These are phyloP conservation scores for Candida nemodendra DNA, from an alignment of 805 yeast species.

Conservation along the genomic window DNA sequence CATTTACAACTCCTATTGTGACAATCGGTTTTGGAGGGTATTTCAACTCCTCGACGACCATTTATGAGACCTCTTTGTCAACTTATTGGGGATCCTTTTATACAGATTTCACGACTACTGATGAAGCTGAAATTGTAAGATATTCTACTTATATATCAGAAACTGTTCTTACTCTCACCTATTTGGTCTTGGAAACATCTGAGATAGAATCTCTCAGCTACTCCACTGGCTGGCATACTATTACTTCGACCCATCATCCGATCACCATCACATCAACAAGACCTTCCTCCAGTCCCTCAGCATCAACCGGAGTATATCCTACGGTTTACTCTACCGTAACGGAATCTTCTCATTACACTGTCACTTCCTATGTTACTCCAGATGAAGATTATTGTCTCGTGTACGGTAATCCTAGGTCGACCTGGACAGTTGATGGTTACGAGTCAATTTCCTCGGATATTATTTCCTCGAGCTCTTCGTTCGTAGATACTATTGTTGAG, in stretches of 20 bases:
- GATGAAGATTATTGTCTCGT: slow-evolving; percentile 5
- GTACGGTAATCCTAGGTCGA: slow-evolving; percentile 2
- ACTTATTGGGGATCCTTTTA: slow-evolving; percentile 5
- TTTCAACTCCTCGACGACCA: slow-evolving; percentile 8
- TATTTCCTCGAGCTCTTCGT: too few species aligned
- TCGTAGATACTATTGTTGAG: too few species aligned
- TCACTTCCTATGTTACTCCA: slow-evolving; percentile 7
- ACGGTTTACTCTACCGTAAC: slow-evolving; percentile 5
- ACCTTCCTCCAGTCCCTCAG: background rate
- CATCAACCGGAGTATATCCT: slow-evolving; percentile 1
- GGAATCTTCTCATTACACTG: slow-evolving; percentile 6
- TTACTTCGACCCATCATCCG: slow-evolving; percentile 16
- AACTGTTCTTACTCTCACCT: slow-evolving; percentile 13
- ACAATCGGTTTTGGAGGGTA: slow-evolving; percentile 13
- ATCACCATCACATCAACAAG: slow-evolving; percentile 7
- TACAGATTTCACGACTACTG: slow-evolving; percentile 7
- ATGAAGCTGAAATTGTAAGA: slow-evolving; percentile 2
- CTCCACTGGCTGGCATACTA: slow-evolving; percentile 12
- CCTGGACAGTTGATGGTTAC: slow-evolving; percentile 1
- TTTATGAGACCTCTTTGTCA: slow-evolving; percentile 1
- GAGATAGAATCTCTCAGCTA: slow-evolving; percentile 10
- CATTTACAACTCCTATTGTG: slow-evolving; percentile 9
- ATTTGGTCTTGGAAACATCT: slow-evolving; percentile 12
- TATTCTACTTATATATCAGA: slow-evolving; percentile 3
- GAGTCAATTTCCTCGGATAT: too few species aligned